These are phyloP conservation scores for Diaporthe aspalathi DNA, from an alignment of 2,329 filamentous ascomycete species.

Conservation along the genomic window DNA sequence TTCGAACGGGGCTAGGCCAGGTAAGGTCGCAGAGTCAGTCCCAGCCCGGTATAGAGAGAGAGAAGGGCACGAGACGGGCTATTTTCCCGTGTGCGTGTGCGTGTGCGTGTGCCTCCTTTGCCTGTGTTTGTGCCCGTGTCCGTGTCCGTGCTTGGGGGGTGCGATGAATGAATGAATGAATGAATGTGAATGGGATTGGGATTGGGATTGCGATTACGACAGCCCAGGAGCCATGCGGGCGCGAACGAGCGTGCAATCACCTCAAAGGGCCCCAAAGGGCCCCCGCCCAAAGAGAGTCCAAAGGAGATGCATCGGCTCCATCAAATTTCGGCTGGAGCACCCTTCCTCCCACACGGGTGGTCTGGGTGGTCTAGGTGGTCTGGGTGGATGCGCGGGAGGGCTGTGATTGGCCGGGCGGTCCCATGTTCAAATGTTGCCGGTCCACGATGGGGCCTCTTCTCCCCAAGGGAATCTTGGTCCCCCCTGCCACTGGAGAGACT, in stretches of 20 bases:
- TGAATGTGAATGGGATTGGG: neutral
- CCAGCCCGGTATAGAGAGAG: too few species aligned
- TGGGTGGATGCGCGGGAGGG: neutral
- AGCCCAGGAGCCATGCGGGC: slow-evolving; percentile 20
- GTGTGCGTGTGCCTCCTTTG: neutral
- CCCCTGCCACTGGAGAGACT: slow-evolving; percentile 28
- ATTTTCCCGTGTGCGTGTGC: slow-evolving; percentile 1
- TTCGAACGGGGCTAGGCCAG: neutral
- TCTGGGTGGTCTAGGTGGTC: neutral
- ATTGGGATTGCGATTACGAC: slow-evolving; percentile 30
- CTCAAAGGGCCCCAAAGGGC: slow-evolving; percentile 14
- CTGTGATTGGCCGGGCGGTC: slow-evolving; percentile 24
- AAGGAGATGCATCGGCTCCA: slow-evolving; percentile 28
- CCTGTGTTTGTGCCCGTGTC: neutral
- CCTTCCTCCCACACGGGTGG: slow-evolving; percentile 10
- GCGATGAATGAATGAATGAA: too few species aligned
- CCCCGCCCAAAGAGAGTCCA: slow-evolving; percentile 17
- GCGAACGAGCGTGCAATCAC: slow-evolving; percentile 29
- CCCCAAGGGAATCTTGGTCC: slow-evolving; percentile 23
- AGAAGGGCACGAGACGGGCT: slow-evolving; percentile 1
- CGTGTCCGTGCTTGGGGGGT: too few species aligned
- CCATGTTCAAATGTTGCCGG: slow-evolving; percentile 25
- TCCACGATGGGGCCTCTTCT: slow-evolving; percentile 20
- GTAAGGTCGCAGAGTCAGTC: neutral
- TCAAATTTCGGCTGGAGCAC: slow-evolving; percentile 30